phyloP scores from a whole-genome alignment of 2,329 filamentous ascomycete genomes.

The Didymella exigua region DNA sequence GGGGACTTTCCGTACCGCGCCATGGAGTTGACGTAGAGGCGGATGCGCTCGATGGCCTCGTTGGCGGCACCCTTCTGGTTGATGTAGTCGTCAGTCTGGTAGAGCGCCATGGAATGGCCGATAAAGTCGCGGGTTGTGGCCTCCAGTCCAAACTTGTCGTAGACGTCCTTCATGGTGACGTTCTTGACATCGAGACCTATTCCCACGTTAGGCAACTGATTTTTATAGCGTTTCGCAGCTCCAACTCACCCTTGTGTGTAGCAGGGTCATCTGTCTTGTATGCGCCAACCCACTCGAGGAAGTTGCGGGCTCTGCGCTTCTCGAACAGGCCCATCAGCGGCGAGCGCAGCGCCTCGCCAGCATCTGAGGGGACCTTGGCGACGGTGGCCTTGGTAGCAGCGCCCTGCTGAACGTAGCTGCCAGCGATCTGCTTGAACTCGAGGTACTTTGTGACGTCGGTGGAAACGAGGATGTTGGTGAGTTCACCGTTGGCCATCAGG shows the following conservation, averaged over 20 bases:
- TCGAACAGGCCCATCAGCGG: conserved; percentile 97
- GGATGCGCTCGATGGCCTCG: conserved; percentile 88
- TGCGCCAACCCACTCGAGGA: conserved; percentile 91
- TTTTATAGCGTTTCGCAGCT: neutral
- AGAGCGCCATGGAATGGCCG: conserved; percentile 97
- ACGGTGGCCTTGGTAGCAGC: conserved; percentile 82
- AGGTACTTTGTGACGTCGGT: conserved; percentile 71
- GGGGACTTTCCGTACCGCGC: conserved; percentile 97
- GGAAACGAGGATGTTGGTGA: conserved; percentile 97
- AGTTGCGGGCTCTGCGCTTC: conserved; percentile 95
- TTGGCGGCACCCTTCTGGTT: conserved; percentile 72
- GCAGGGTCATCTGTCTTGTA: conserved; percentile 82
- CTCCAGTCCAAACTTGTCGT: conserved; percentile 96
- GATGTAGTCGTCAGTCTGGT: conserved; percentile 88
- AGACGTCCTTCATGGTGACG: conserved; percentile 96
- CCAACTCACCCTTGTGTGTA: conserved; percentile 81
- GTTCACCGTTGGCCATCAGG: conserved; percentile 96
- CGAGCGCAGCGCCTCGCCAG: conserved; percentile 82
- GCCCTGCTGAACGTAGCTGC: conserved; percentile 95
- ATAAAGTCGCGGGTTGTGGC: conserved; percentile 90
- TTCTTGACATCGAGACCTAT: conserved; percentile 75
- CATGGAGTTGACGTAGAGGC: conserved; percentile 96
- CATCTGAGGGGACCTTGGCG: conserved; percentile 95
- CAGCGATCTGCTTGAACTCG: conserved; percentile 72
- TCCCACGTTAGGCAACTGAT: conserved; percentile 1